These are phyloP conservation scores for Castanea sativa DNA, from an alignment of 306 rosid species.

Conservation along the genomic window DNA sequence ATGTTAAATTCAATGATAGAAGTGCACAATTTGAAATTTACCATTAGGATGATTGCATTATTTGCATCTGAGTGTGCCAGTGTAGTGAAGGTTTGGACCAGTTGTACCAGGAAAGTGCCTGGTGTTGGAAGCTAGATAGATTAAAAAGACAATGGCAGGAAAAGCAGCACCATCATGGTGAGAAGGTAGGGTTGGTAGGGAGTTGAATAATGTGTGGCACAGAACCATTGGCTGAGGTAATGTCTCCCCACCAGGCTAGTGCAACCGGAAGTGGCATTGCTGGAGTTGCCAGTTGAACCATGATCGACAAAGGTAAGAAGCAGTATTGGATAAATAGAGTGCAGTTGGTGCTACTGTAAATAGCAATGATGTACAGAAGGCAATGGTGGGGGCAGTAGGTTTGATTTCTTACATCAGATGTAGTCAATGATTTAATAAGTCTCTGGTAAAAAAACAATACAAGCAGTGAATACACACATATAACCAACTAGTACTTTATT, in stretches of 20 bases:
- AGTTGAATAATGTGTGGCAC: not conserved
- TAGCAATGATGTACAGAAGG: not conserved
- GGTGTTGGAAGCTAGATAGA: not conserved
- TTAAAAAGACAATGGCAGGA: slow-evolving; percentile 5
- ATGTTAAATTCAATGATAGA: not conserved
- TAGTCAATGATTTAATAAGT: not conserved
- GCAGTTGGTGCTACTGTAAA: not conserved
- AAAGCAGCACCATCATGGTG: not conserved
- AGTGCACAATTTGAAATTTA: not conserved
- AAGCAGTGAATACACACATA: not conserved
- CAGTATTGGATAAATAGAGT: not conserved
- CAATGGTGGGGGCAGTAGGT: not conserved
- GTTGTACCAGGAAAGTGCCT: not conserved
- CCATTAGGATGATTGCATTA: not conserved
- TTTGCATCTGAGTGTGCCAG: not conserved
- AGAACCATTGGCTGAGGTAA: not conserved
- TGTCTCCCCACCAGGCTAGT: not conserved
- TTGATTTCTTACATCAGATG: not conserved
- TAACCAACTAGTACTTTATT: not conserved
- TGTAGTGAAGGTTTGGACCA: not conserved
- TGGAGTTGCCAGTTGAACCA: not conserved
- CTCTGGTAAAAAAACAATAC: not conserved
- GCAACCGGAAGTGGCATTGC: slow-evolving; percentile 2
- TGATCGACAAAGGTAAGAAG: not conserved
- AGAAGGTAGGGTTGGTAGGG: not conserved